Base-by-base conservation (phyloP, 345 rosid genomes). In the Boechera divaricarpa region DNA sequence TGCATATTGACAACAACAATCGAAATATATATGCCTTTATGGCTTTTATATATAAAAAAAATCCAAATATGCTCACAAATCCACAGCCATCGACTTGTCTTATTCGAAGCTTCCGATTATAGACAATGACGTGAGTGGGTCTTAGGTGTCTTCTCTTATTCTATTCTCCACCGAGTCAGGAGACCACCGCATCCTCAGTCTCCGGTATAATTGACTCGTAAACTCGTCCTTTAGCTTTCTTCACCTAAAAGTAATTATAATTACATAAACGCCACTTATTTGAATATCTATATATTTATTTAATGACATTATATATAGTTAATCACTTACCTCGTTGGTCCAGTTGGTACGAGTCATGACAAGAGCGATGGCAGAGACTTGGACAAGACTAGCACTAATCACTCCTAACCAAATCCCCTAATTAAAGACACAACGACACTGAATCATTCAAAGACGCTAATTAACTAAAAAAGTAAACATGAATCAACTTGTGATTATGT, bases 181-280 rank as follows among this genome's bases (percentile, higher is more conserved):
- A 47, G 57, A 54, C 38, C 24, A 68, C 49, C 15, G 4, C 18
- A 29, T 8, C 13, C 61, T 29, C 21, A 13, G 61, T 29, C 38
- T 3, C 38, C 61, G 61, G 61, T 29, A 13, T 11, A 2, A 28
- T 55, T 55, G 59, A 55, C 59, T 55, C 59, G 59, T 11, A 56
- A 56, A 56, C 61, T 56, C 61, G 59, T 13, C 38, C 61, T 56
- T 56, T 31, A 6, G 61, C 61, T 56, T 56, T 56, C 21, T 56
- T 31, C 38, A 31, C 61, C 61, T 55, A n/a, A 31, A 56, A 56
- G 16, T 56, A 29, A 5, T 54, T 54, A 10, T 12, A 2, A 26
- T 55, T 28, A 12, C 38, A 29, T 6, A 29, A 28, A 2, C 59
- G 8, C 0, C 58, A 54, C 57, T 55, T 36, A 36, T 36, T 36